Evolutionary conservation across 805 yeast genomes (phyloP).

Genomic region (Saturnispora galanensis): DNA sequence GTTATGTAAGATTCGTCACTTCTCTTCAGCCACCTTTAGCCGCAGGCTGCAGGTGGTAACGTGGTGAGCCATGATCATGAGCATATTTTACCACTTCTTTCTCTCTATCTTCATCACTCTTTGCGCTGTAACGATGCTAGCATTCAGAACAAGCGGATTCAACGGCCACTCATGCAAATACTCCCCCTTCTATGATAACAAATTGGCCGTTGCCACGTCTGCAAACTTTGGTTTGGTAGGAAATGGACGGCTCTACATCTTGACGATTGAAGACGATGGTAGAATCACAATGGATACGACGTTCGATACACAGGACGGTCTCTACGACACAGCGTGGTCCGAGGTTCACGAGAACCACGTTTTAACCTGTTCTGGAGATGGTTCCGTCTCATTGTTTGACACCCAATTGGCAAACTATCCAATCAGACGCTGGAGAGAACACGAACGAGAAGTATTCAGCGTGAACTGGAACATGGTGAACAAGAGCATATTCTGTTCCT

Average conservation of each 20-base stretch:
- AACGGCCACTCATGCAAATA: slow-evolving; percentile 84
- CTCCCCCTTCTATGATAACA: slow-evolving; percentile 86
- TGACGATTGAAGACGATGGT: slow-evolving; percentile 64
- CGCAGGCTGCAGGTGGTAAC: too few relatives aligned
- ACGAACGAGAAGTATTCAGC: slow-evolving; percentile 35
- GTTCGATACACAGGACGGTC: slow-evolving; percentile 90
- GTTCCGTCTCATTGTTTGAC: slow-evolving; percentile 76
- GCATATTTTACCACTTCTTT: too few relatives aligned
- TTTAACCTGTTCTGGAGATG: slow-evolving; percentile 82
- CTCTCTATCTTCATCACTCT: too few relatives aligned
- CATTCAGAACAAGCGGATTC: slow-evolving; percentile 66
- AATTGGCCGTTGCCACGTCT: slow-evolving; percentile 80
- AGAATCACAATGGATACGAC: slow-evolving; percentile 39
- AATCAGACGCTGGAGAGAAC: slow-evolving; percentile 67
- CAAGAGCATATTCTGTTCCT: slow-evolving; percentile 54
- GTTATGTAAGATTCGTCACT: too few relatives aligned
- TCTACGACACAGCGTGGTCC: slow-evolving; percentile 84
- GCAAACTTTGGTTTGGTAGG: slow-evolving; percentile 94
- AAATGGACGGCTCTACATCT: slow-evolving; percentile 70
- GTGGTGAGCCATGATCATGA: too few relatives aligned
- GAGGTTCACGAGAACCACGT: slow-evolving; percentile 85
- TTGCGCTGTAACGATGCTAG: slow-evolving; percentile 40
- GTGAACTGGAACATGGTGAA: slow-evolving; percentile 31
- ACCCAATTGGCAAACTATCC: slow-evolving; percentile 58
- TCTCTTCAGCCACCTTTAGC: too few relatives aligned